phyloP scores from a whole-genome alignment of 768 basidiomycete genomes.

The Pleurotus sapidus region DNA sequence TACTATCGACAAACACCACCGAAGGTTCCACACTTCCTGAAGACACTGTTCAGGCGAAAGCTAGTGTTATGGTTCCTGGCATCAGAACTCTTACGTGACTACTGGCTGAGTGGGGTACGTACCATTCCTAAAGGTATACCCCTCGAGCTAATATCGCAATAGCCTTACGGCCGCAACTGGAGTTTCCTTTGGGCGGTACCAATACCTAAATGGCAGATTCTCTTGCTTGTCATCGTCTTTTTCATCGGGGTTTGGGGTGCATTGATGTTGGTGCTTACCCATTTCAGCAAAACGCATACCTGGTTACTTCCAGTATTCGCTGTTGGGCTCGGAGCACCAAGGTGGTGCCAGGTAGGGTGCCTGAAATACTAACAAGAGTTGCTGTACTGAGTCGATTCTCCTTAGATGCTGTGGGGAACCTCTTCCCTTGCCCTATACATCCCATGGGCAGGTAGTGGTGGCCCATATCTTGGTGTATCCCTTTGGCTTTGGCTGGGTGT shows the following conservation, averaged over 20 bases:
- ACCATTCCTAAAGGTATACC: background rate
- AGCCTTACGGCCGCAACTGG: conserved; percentile 96
- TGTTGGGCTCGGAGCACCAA: conserved; percentile 88
- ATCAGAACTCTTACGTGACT: conserved; percentile 88
- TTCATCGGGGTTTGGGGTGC: conserved; percentile 86
- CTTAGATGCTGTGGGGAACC: conserved; percentile 89
- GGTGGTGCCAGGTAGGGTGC: conserved; percentile 85
- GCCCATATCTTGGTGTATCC: conserved; percentile 86
- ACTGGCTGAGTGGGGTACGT: conserved; percentile 85
- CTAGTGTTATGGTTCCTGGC: conserved; percentile 92
- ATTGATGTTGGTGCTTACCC: conserved; percentile 71
- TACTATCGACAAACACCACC: conserved; percentile 93
- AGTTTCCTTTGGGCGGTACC: conserved; percentile 85
- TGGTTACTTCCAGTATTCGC: conserved; percentile 96
- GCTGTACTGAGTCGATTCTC: conserved; percentile 7
- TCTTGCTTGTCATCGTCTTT: conserved; percentile 77
- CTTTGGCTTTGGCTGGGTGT: conserved; percentile 97
- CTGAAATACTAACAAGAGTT: background rate
- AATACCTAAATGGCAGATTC: conserved; percentile 80
- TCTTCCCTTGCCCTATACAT: conserved; percentile 91
- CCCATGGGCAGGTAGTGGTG: conserved; percentile 85
- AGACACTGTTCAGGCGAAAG: conserved; percentile 85
- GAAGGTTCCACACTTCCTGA: conserved; percentile 90
- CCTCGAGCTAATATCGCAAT: conserved; percentile 12
- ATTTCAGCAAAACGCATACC: conserved; percentile 91